These are phyloP conservation scores for Rubia balearica DNA, from an alignment of 305 asterid genomes.

Conservation along the genomic window DNA sequence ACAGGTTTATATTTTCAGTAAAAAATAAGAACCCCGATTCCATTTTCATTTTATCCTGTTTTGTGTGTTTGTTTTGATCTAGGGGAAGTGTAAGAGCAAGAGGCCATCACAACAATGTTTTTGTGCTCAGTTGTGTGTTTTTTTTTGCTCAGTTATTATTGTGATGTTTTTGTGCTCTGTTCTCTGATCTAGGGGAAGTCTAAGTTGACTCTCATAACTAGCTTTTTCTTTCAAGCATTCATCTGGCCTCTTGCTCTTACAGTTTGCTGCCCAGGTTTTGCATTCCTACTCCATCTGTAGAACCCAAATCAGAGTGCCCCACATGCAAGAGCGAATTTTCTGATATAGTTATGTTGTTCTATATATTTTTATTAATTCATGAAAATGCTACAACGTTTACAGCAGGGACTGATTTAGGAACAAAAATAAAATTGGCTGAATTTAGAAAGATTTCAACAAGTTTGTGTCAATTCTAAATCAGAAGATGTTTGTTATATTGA, in stretches of 20 bases:
- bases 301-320: slow-evolving; percentile 47
- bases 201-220: slow-evolving; percentile 24
- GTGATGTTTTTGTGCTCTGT: too few relatives aligned
- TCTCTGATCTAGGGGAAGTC: too few relatives aligned
- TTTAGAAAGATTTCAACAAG: not conserved
- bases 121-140: too few relatives aligned
- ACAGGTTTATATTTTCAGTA: too few relatives aligned
- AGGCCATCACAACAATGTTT: too few relatives aligned
- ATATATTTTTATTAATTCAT: too few relatives aligned
- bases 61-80: too few relatives aligned
- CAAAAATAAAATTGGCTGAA: not conserved
- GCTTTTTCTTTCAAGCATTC: slow-evolving; percentile 18
- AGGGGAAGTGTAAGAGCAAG: too few relatives aligned
- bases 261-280: slow-evolving; percentile 40
- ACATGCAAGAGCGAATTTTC: slow-evolving; percentile 48
- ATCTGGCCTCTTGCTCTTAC: slow-evolving; percentile 21
- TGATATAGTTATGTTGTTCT: slow-evolving; percentile 34
- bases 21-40: too few relatives aligned
- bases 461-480: not conserved
- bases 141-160: too few relatives aligned
- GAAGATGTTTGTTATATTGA: not conserved
- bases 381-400: not conserved
- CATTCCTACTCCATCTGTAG: slow-evolving; percentile 25
- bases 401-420: not conserved
- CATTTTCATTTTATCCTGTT: too few relatives aligned